Percentiles rank a stretch among this genome's conserved stretches.
Evolutionary conservation across 2,329 filamentous ascomycete genomes (phyloP).

Genomic region (Conoideocrella luteorostrata): DNA sequence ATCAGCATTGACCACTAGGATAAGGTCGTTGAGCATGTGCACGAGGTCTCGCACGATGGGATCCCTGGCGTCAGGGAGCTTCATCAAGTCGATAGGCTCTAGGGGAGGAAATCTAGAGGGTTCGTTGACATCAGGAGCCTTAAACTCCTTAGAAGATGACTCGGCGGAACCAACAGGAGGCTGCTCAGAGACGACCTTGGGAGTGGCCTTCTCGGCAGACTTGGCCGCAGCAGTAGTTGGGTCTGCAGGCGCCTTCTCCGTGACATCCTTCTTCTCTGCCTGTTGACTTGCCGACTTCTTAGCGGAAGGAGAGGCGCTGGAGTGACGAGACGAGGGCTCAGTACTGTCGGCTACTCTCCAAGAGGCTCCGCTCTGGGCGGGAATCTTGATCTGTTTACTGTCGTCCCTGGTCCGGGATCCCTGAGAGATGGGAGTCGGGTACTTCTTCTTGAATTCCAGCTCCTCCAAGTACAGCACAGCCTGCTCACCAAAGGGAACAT

Average conservation of each 20-base stretch:
- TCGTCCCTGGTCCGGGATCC: conserved; percentile 45
- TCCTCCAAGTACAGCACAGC: conserved; percentile 94
- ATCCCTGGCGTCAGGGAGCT: conserved; percentile 69
- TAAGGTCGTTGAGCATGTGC: conserved; percentile 93
- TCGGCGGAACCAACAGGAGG: conserved; percentile 19
- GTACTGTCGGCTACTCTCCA: conserved; percentile 66
- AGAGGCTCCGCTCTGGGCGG: conserved; percentile 76
- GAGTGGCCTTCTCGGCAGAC: conserved; percentile 24
- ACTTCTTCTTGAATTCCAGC: conserved; percentile 82
- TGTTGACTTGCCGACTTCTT: conserved; percentile 21
- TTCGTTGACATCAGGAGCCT: conserved; percentile 58
- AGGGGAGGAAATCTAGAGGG: conserved; percentile 58
- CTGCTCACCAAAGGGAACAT: conserved; percentile 89
- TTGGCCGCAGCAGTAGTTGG: conserved; percentile 20
- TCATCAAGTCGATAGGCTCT: conserved; percentile 70
- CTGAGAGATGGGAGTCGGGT: conserved; percentile 45
- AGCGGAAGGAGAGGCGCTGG: conserved; percentile 42
- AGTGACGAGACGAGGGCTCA: conserved; percentile 52
- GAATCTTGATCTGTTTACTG: conserved; percentile 72
- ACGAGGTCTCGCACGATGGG: conserved; percentile 88
- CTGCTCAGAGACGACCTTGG: conserved; percentile 9
- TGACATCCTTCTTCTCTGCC: conserved; percentile 23
- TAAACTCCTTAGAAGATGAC: conserved; percentile 32
- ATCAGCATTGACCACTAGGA: conserved; percentile 86
- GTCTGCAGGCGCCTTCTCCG: conserved; percentile 20